These are phyloP conservation scores for Domatiomyces globalis DNA, from an alignment of 2,329 filamentous ascomycete species.

Conservation along the genomic window DNA sequence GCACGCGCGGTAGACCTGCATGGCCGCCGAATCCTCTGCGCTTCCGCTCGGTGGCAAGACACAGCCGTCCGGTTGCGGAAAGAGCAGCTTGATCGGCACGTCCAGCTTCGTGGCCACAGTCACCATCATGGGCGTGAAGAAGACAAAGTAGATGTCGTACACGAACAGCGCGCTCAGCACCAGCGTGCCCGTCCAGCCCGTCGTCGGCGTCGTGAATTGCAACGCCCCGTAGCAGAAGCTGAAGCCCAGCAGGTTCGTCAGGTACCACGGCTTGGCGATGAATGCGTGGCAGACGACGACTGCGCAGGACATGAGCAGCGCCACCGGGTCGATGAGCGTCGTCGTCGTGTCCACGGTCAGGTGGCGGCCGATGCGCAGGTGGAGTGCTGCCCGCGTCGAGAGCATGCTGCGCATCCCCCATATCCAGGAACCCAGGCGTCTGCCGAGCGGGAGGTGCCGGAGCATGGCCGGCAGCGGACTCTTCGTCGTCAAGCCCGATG, in stretches of 20 bases:
- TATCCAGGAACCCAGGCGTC: slow-evolving; percentile 19
- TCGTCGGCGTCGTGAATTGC: slow-evolving; percentile 75
- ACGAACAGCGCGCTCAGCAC: slow-evolving; percentile 72
- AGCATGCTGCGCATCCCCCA: slow-evolving; percentile 38
- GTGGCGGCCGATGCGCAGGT: slow-evolving; percentile 40
- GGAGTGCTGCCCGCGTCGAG: slow-evolving; percentile 38
- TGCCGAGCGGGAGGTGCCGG: slow-evolving; percentile 31
- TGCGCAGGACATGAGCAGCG: slow-evolving; percentile 41
- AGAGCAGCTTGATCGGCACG: slow-evolving; percentile 82
- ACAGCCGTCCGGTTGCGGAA: slow-evolving; percentile 44
- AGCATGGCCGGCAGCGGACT: slow-evolving; percentile 41
- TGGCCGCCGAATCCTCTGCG: slow-evolving; percentile 20
- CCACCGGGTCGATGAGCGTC: slow-evolving; percentile 37
- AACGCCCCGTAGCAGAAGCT: slow-evolving; percentile 74
- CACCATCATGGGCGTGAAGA: slow-evolving; percentile 41
- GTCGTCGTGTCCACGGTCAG: slow-evolving; percentile 27
- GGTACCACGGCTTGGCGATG: slow-evolving; percentile 47
- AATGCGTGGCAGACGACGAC: slow-evolving; percentile 52
- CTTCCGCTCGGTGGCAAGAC: slow-evolving; percentile 25
- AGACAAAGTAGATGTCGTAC: slow-evolving; percentile 71
- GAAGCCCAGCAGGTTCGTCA: slow-evolving; percentile 78
- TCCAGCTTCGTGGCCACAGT: slow-evolving; percentile 72
- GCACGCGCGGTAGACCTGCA: slow-evolving; percentile 16
- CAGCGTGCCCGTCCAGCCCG: slow-evolving; percentile 65
- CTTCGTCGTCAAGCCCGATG: slow-evolving; percentile 6